These are phyloP conservation scores for Kwoniella pini DNA, from an alignment of 768 basidiomycete species.

Conservation along the genomic window DNA sequence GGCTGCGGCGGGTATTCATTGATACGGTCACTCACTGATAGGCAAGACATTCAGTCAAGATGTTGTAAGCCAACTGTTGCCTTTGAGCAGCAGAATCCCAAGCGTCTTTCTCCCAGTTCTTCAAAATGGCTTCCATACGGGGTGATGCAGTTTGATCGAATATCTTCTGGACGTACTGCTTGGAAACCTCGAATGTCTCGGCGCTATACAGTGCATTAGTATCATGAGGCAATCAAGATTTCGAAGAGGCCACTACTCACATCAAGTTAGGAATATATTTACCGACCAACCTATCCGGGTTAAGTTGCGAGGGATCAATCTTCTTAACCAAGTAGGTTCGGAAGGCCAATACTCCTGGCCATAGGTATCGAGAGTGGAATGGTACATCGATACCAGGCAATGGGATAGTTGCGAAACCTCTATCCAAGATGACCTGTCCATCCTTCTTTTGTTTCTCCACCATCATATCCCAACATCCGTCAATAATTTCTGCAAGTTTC, in stretches of 20 bases:
- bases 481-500: conserved; percentile 89
- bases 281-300: conserved; percentile 89
- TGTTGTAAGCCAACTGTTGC: conserved; percentile 90
- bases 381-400: conserved; percentile 97
- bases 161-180: conserved; percentile 87
- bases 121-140: conserved; percentile 89
- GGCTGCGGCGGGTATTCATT: too few relatives aligned
- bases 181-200: conserved; percentile 55
- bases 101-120: conserved; percentile 85
- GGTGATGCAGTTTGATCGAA: conserved; percentile 97
- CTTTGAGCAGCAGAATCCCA: conserved; percentile 82
- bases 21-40: conserved; percentile 73
- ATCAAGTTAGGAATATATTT: conserved; percentile 98
- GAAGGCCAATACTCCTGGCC: conserved; percentile 98
- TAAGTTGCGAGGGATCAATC: conserved; percentile 84
- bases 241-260: conserved; percentile 23
- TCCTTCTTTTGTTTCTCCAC: conserved; percentile 75
- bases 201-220: conserved; percentile 52
- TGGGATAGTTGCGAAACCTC: conserved; percentile 94
- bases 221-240: neutral
- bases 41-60: conserved; percentile 92
- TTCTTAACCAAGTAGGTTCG: conserved; percentile 97
- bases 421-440: conserved; percentile 89
- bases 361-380: conserved; percentile 98
- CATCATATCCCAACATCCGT: conserved; percentile 73